Evolutionary conservation across 495 filamentous ascomycete species (phyloP).

Genomic region (Oidiodendron maius): DNA sequence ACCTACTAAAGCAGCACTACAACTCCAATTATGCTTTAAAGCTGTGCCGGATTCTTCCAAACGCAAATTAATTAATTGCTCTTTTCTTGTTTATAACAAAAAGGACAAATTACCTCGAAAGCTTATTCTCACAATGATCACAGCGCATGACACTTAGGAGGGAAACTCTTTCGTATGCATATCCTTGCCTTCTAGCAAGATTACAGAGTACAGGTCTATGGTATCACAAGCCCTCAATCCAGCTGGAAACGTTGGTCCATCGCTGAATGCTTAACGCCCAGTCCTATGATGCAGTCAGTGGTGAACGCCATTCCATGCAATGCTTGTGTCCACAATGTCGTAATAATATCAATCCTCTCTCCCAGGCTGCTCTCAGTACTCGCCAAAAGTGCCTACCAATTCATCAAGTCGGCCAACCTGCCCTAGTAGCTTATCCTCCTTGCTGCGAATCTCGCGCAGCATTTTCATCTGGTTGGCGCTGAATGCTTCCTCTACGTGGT

Average conservation of each 20-base stretch:
- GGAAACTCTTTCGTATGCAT: too few species aligned
- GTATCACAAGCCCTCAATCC: conserved; percentile 7
- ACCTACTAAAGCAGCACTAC: too few species aligned
- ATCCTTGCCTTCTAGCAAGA: too few species aligned
- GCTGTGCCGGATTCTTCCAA: too few species aligned
- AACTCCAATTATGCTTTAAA: too few species aligned
- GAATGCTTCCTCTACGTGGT: conserved; percentile 64
- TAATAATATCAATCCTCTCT: neutral
- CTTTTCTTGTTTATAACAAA: too few species aligned
- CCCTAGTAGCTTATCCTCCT: conserved; percentile 68
- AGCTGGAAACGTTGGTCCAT: neutral
- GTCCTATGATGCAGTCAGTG: conserved; percentile 13
- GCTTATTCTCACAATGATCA: too few species aligned
- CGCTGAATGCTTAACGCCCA: conserved; percentile 12
- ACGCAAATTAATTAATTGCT: too few species aligned
- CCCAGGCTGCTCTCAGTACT: conserved; percentile 48
- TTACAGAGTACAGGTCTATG: too few species aligned
- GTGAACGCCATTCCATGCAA: conserved; percentile 17
- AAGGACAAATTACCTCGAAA: too few species aligned
- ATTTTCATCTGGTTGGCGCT: conserved; percentile 57
- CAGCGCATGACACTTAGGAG: too few species aligned
- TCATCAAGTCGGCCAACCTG: conserved; percentile 80
- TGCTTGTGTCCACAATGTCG: conserved; percentile 7
- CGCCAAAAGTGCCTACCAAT: conserved; percentile 72
- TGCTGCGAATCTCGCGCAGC: conserved; percentile 60